Evolutionary conservation across 345 rosid genomes (phyloP).

Genomic region (Populus simonii): DNA sequence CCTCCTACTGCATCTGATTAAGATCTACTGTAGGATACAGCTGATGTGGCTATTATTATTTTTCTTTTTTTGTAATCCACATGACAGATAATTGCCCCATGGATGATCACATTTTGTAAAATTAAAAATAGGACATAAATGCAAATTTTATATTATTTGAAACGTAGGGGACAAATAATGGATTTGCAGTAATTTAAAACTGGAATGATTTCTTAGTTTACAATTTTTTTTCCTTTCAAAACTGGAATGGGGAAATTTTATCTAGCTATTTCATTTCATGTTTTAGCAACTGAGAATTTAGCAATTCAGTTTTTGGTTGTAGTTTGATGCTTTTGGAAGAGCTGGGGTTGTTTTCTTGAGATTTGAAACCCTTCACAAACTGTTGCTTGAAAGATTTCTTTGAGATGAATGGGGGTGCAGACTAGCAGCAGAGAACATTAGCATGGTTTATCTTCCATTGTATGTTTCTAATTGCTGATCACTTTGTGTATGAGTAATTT

Average conservation of each 20-base stretch:
- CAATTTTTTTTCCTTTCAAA: background rate
- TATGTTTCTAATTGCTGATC: conserved; percentile 26
- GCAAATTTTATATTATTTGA: too few species aligned
- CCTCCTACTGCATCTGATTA: background rate
- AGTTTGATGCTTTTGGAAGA: conserved; percentile 22
- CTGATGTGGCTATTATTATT: too few species aligned
- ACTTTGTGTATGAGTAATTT: background rate
- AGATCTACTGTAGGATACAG: too few species aligned
- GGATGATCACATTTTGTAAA: too few species aligned
- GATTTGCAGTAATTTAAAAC: background rate
- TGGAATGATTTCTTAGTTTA: background rate
- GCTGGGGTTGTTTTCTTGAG: conserved; percentile 1
- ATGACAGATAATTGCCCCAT: too few species aligned
- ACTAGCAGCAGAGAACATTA: conserved; percentile 13
- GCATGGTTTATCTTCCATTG: conserved; percentile 22
- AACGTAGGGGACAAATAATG: too few species aligned
- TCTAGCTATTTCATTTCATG: background rate
- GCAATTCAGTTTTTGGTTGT: background rate
- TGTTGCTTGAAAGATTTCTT: conserved; percentile 14
- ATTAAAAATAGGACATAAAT: too few species aligned
- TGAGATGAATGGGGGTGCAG: conserved; percentile 11
- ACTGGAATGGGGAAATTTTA: background rate
- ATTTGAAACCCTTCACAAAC: conserved; percentile 6
- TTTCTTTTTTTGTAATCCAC: too few species aligned
- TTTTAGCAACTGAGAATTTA: background rate